A percentile compares a stretch with the other conserved stretches of the same genome.
Conservation (phyloP, 2,329 filamentous ascomycete genomes). For the Calonectria fujianensis region DNA sequence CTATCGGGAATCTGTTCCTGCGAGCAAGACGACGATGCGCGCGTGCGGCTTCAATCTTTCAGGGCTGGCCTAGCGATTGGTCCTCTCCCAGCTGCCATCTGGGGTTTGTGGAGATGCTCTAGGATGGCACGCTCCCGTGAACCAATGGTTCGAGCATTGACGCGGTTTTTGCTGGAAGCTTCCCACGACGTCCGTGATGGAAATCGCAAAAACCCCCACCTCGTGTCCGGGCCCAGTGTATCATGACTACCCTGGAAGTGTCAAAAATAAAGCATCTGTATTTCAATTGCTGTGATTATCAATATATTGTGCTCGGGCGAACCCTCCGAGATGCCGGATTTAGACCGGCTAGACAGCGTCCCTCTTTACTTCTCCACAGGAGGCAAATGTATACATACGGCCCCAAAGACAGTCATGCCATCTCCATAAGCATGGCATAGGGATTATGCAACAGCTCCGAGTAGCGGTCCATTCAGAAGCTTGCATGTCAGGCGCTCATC, state of each 20-base stretch:
- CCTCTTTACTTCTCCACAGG: conserved; percentile 14
- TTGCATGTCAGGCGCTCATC: not conserved
- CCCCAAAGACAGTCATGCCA: not conserved
- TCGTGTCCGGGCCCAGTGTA: conserved; percentile 26
- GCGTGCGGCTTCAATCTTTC: conserved; percentile 24
- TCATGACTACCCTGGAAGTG: conserved; percentile 38
- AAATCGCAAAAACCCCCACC: conserved; percentile 27
- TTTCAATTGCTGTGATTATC: conserved; percentile 36
- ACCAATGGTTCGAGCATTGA: conserved; percentile 29
- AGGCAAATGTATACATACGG: not conserved
- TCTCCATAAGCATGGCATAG: not conserved
- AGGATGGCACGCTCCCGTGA: conserved; percentile 30
- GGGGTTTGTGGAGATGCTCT: conserved; percentile 42
- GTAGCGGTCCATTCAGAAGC: not conserved
- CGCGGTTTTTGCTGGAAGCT: conserved; percentile 31
- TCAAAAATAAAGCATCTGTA: conserved; percentile 3
- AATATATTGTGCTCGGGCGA: conserved; percentile 29
- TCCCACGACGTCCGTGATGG: conserved; percentile 16
- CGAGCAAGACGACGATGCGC: conserved; percentile 24
- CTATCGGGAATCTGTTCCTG: conserved; percentile 50
- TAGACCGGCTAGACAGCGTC: conserved; percentile 37
- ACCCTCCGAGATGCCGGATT: conserved; percentile 28
- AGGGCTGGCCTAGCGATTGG: conserved; percentile 20
- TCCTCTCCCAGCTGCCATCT: conserved; percentile 25
- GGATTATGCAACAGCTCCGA: not conserved